Conservation (phyloP, 192 early-diverging fungal species). For the Backusella parvicylindrica region DNA sequence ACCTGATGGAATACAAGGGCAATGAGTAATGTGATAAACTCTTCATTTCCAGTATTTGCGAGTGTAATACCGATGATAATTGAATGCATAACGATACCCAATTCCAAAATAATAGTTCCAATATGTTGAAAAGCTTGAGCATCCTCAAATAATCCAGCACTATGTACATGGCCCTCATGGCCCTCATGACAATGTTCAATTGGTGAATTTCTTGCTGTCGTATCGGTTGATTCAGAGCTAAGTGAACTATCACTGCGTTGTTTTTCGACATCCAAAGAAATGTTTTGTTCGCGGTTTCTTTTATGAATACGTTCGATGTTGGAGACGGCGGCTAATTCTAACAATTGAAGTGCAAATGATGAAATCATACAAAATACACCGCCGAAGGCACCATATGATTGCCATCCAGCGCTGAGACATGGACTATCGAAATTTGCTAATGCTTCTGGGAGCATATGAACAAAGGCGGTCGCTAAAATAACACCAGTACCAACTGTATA, state of each 20-base stretch:
- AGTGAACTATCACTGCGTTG: not conserved
- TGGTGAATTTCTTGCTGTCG: not conserved
- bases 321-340: conserved; percentile 51
- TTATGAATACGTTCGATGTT: conserved; percentile 10
- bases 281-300: not conserved
- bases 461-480: conserved; percentile 72
- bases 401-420: conserved; percentile 50
- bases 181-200: not conserved
- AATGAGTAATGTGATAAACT: conserved; percentile 57
- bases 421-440: conserved; percentile 50
- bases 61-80: conserved; percentile 75
- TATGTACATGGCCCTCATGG: conserved; percentile 18
- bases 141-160: conserved; percentile 20
- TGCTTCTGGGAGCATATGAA: conserved; percentile 71
- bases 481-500: conserved; percentile 53
- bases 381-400: conserved; percentile 46
- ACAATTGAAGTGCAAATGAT: conserved; percentile 60
- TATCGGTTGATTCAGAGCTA: not conserved
- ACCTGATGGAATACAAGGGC: conserved; percentile 78
- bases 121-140: conserved; percentile 35
- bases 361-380: conserved; percentile 62
- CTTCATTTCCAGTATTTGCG: conserved; percentile 52
- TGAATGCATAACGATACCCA: conserved; percentile 76
- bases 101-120: conserved; percentile 64
- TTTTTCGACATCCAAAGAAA: conserved; percentile 20